Conservation (phyloP, 164 flowering plant species). For the Annona squamosa region DNA sequence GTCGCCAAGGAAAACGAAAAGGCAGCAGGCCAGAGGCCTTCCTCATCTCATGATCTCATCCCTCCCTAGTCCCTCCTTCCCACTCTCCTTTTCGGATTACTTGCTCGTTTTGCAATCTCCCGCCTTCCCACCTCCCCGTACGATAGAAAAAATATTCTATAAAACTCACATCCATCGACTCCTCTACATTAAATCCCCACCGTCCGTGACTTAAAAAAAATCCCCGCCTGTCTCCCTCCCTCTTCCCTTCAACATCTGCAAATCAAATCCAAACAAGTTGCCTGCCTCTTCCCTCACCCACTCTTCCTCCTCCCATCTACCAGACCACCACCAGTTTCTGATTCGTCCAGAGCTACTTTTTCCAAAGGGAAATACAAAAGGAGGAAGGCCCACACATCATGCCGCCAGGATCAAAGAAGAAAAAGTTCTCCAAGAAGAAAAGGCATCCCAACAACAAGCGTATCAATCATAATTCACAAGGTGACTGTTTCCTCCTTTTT, state of each 20-base stretch:
- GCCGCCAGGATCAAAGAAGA: constrained; percentile 68
- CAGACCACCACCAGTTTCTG: background rate
- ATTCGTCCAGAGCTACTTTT: background rate
- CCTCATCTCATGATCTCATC: too few species aligned
- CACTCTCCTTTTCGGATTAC: background rate
- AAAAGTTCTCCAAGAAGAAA: constrained; percentile 69
- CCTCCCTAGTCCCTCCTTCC: background rate
- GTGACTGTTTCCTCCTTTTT: background rate
- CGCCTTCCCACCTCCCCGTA: background rate
- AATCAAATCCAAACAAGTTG: background rate
- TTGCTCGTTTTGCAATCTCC: constrained; percentile 1
- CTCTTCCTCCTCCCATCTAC: background rate
- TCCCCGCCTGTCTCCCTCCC: background rate
- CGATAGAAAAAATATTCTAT: background rate
- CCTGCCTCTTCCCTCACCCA: background rate
- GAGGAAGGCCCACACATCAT: constrained; percentile 33
- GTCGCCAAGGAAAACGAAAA: background rate
- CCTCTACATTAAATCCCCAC: background rate
- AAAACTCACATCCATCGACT: background rate
- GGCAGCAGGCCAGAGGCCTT: background rate
- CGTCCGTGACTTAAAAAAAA: background rate
- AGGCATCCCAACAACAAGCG: constrained; percentile 11
- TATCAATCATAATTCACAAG: constrained; percentile 8
- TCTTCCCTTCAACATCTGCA: background rate
- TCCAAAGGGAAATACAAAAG: background rate